Percentiles rank a stretch among this genome's conserved stretches.
Conservation (phyloP, 306 rosid genomes). For the Cicer pinnatifidum region DNA sequence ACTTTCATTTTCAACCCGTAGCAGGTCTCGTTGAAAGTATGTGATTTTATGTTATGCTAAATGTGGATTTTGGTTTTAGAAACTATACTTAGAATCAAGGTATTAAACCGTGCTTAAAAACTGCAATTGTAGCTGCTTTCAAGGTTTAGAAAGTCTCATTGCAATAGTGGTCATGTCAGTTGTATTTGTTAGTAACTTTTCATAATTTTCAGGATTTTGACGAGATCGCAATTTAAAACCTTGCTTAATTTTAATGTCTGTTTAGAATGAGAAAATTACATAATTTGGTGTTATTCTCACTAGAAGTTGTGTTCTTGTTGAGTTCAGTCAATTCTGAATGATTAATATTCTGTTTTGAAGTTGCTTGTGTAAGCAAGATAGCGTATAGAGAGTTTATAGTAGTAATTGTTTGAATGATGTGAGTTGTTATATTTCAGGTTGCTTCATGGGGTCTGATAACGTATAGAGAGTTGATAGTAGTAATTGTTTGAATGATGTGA, state of each 20-base stretch:
- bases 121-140: neutral
- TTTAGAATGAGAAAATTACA: constrained; percentile 20
- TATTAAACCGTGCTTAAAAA: neutral
- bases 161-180: too few relatives aligned
- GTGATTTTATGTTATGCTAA: neutral
- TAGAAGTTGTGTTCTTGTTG: constrained; percentile 20
- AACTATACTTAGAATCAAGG: constrained; percentile 4
- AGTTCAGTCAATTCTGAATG: constrained; percentile 33
- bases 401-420: constrained; percentile 22
- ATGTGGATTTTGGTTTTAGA: neutral
- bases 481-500: constrained; percentile 24
- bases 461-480: neutral
- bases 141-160: neutral
- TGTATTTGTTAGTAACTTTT: neutral
- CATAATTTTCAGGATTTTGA: neutral
- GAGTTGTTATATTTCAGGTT: constrained; percentile 58
- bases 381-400: neutral
- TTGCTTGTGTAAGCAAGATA: neutral
- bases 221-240: neutral
- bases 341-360: constrained; percentile 31
- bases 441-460: constrained; percentile 77
- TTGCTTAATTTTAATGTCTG: neutral
- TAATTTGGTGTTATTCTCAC: neutral
- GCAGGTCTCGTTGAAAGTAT: neutral
- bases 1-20: neutral